These are phyloP conservation scores for Leccinum sublutescens DNA, from an alignment of 768 basidiomycete genomes.

Conservation along the genomic window DNA sequence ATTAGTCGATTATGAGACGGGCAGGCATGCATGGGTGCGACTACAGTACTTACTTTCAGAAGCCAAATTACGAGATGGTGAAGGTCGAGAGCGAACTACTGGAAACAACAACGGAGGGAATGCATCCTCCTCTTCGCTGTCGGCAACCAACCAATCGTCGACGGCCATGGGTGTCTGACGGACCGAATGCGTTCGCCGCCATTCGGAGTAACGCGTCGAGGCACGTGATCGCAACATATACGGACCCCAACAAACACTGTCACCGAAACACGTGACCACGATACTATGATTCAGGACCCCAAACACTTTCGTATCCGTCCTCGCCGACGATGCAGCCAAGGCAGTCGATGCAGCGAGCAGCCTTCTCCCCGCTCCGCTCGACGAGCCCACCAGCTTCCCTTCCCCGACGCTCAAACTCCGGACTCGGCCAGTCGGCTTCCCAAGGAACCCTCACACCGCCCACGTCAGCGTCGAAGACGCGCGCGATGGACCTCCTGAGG, in stretches of 20 bases:
- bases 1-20: not conserved
- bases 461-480: conserved; percentile 42
- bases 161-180: conserved; percentile 13
- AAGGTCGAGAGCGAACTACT: not conserved
- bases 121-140: conserved; percentile 43
- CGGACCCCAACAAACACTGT: not conserved
- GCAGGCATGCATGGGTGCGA: not conserved
- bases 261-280: not conserved
- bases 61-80: not conserved
- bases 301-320: conserved; percentile 1
- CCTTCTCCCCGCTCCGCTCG: conserved; percentile 47
- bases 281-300: too few species aligned
- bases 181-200: not conserved
- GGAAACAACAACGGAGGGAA: not conserved
- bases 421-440: conserved; percentile 23
- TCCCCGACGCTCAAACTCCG: conserved; percentile 15
- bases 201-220: not conserved
- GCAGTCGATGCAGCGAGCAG: conserved; percentile 34
- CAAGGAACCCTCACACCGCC: conserved; percentile 28
- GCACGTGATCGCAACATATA: conserved; percentile 29
- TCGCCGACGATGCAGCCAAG: conserved; percentile 17
- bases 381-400: conserved; percentile 33
- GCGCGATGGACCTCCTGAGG: conserved; percentile 74
- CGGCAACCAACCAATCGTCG: conserved; percentile 47
- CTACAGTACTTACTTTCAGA: conserved; percentile 11